phyloP scores from a whole-genome alignment of 73 alveolate species.

The Uronychia binucleata region DNA sequence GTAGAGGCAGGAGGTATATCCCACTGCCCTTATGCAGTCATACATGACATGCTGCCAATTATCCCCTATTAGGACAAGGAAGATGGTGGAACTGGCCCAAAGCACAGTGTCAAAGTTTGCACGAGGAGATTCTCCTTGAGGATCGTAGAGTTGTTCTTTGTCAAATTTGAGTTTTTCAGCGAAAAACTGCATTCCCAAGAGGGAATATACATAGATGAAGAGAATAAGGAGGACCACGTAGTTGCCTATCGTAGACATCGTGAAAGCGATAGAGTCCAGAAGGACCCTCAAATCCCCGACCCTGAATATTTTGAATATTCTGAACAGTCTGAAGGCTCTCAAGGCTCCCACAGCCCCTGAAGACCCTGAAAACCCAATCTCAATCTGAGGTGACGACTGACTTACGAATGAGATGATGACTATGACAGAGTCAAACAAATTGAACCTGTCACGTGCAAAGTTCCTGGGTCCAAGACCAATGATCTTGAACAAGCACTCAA shows the following conservation, averaged over 20 bases:
- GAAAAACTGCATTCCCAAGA: neutral
- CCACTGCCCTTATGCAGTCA: conserved; percentile 27
- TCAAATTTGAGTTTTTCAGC: conserved; percentile 3
- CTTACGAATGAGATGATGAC: conserved; percentile 57
- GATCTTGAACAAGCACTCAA: conserved; percentile 66
- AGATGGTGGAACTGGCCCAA: conserved; percentile 32
- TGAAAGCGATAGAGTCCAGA: conserved; percentile 6
- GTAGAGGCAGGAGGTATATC: conserved; percentile 16
- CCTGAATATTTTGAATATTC: neutral
- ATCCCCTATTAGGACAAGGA: conserved; percentile 27
- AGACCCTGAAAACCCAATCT: conserved; percentile 20
- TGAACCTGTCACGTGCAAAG: conserved; percentile 69
- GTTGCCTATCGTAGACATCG: neutral
- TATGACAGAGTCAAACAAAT: conserved; percentile 66
- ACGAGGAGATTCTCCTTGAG: conserved; percentile 14
- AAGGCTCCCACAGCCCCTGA: conserved; percentile 14
- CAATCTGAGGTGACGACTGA: too few relatives aligned
- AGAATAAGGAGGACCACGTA: conserved; percentile 1
- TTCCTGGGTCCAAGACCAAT: conserved; percentile 71
- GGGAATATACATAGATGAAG: conserved; percentile 1
- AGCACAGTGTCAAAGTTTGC: conserved; percentile 26
- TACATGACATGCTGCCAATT: conserved; percentile 29
- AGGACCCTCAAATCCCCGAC: neutral
- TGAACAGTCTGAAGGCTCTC: neutral
- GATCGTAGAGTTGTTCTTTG: neutral